These are phyloP conservation scores for Zygosaccharomyces pseudobailii DNA, from an alignment of 1,139 yeast species.

Conservation along the genomic window DNA sequence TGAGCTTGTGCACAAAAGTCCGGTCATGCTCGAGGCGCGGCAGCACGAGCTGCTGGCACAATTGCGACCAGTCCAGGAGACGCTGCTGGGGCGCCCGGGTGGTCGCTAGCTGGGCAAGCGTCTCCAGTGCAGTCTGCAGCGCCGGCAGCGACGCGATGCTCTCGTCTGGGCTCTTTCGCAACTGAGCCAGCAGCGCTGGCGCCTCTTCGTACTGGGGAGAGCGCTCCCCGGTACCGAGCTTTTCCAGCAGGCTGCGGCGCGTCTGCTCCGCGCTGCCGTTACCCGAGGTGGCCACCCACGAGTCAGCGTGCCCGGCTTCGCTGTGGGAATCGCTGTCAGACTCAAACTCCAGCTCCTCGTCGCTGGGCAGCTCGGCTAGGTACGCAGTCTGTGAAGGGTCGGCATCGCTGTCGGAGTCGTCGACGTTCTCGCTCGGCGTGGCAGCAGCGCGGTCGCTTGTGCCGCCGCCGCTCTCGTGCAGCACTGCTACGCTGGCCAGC, in stretches of 20 bases:
- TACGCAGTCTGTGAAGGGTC: conserved; percentile 13
- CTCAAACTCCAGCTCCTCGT: conserved; percentile 12
- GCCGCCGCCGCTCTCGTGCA: not conserved
- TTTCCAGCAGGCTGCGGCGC: not conserved
- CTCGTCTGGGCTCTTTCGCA: not conserved
- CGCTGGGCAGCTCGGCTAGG: conserved; percentile 9
- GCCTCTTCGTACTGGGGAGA: not conserved
- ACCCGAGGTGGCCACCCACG: not conserved
- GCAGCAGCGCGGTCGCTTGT: not conserved
- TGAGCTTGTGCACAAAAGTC: conserved; percentile 18
- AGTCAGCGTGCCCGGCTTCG: not conserved
- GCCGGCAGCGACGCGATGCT: not conserved
- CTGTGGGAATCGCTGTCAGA: conserved; percentile 1
- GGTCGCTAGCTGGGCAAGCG: conserved; percentile 1
- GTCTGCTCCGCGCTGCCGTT: not conserved
- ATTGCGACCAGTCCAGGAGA: not conserved
- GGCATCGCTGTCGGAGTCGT: conserved; percentile 8
- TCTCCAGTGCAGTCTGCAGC: conserved; percentile 1
- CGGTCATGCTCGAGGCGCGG: conserved; percentile 14
- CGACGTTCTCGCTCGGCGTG: not conserved
- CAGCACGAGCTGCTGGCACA: conserved; percentile 4
- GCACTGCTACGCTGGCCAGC: not conserved
- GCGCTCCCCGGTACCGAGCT: not conserved
- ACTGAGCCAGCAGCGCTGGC: not conserved
- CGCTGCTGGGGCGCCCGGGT: not conserved